Evolutionary conservation across 2,329 filamentous ascomycete species (phyloP).

Genomic region (Phoma herbarum): DNA sequence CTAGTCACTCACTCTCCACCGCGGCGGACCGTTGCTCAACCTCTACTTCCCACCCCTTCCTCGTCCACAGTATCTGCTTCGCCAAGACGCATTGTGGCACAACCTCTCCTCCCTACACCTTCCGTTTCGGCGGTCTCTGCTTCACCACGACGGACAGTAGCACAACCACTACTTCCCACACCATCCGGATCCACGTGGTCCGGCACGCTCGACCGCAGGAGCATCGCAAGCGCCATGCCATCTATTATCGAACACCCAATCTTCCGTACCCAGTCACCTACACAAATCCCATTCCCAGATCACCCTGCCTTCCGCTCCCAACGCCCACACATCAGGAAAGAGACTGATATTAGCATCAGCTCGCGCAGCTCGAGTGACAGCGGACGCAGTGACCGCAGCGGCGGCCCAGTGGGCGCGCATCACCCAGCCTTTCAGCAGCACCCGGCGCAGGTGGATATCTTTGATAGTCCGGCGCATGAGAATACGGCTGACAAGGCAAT

Average conservation of each 20-base stretch:
- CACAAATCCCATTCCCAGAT: constrained; percentile 29
- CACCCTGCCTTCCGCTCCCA: constrained; percentile 13
- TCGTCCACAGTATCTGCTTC: constrained; percentile 38
- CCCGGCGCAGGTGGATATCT: constrained; percentile 42
- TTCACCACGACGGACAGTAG: constrained; percentile 35
- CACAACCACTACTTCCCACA: constrained; percentile 43
- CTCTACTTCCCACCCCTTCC: constrained; percentile 44
- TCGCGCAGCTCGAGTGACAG: constrained; percentile 14
- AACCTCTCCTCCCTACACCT: constrained; percentile 45
- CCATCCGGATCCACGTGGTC: constrained; percentile 43
- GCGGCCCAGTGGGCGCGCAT: constrained; percentile 7
- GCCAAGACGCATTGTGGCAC: constrained; percentile 34
- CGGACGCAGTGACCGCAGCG: constrained; percentile 10
- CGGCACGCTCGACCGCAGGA: constrained; percentile 35
- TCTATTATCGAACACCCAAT: constrained; percentile 44
- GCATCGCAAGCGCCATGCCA: constrained; percentile 40
- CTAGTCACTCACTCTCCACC: constrained; percentile 25
- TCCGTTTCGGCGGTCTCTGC: constrained; percentile 42
- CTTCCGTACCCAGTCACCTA: constrained; percentile 4
- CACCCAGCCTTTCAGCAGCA: constrained; percentile 42
- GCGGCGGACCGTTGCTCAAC: constrained; percentile 38
- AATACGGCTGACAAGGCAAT: constrained; percentile 67
- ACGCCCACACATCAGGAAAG: not conserved
- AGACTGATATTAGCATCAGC: constrained; percentile 7
- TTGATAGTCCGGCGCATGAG: constrained; percentile 49